These are phyloP conservation scores for Friedmanniomyces simplex DNA, from an alignment of 495 filamentous ascomycete genomes.

Conservation along the genomic window DNA sequence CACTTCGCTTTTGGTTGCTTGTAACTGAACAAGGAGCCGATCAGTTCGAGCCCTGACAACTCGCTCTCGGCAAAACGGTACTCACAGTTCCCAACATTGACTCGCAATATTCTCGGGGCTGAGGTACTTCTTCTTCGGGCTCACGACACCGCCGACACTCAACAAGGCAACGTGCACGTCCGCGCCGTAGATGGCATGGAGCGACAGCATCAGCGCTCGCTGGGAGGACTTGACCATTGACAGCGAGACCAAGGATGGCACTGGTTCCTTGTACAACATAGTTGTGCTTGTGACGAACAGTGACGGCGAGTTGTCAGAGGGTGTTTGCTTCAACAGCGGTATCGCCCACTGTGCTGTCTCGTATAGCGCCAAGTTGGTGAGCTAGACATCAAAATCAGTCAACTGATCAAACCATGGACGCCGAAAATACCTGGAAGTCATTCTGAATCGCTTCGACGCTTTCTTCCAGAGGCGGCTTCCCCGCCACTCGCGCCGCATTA, in stretches of 20 bases:
- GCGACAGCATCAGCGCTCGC: constrained; percentile 18
- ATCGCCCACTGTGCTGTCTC: constrained; percentile 18
- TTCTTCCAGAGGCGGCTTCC: constrained; percentile 12
- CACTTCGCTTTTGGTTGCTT: constrained; percentile 19
- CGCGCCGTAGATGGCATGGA: constrained; percentile 15
- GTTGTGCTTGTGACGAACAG: constrained; percentile 19
- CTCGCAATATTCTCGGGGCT: constrained; percentile 18
- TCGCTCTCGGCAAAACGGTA: background rate
- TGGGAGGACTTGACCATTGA: constrained; percentile 21
- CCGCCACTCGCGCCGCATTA: constrained; percentile 17
- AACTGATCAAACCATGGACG: background rate
- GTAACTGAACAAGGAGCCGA: background rate
- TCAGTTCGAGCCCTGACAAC: background rate
- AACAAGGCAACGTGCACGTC: constrained; percentile 18
- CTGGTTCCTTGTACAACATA: constrained; percentile 12
- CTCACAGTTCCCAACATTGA: constrained; percentile 14
- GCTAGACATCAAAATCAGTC: constrained; percentile 5
- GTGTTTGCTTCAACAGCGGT: constrained; percentile 11
- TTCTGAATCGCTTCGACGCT: constrained; percentile 3
- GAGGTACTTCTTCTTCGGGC: constrained; percentile 16
- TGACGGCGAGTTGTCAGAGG: constrained; percentile 5
- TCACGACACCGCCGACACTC: constrained; percentile 17
- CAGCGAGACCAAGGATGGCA: constrained; percentile 14
- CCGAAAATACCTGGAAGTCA: constrained; percentile 16
- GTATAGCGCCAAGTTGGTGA: constrained; percentile 15